Evolutionary conservation across 2,329 filamentous ascomycete genomes (phyloP), one percentile per base, ranked within the genome.

Genomic region (Shiraia sp.): DNA sequence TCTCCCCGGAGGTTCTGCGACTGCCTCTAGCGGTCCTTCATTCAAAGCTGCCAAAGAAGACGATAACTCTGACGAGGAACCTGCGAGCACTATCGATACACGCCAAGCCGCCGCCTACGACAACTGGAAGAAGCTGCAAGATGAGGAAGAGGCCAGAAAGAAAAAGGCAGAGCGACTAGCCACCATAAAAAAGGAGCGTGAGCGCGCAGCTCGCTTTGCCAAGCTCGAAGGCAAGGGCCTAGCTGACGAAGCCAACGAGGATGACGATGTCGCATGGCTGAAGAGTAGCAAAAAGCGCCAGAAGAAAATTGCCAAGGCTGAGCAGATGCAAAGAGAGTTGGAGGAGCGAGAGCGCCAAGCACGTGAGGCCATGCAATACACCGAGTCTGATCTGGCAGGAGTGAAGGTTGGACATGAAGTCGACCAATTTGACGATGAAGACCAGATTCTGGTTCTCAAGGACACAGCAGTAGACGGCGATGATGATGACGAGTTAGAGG

Each of bases 371-470:
- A 48, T 61, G 45, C 84, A 92, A 59, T 95, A 96, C 68, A 91
- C 88, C 1, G 82, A 89, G 3, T 86, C 87, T 47, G 91, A 97
- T 64, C 76, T 97, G 34, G 87, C 90, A 0, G 93, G 92, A 26
- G 85, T 99, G 57, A 93, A 89, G 66, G 92, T 99, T 37, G 91
- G 85, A 4, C 93, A 99, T 66, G 90, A 96, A 65, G 72, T 91
- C 44, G 82, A 81, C 4, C 81, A 88, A 15, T 92, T 99, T 49
- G 83, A 88, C 16, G 89, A 90, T 13, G 77, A 88, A 45, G 91
- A 96, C 45, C 90, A 97, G 64, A 83, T 99, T 23, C 76, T 99
- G 38, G 96, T 92, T 0, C 79, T 99, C n/a, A 96, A 96, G 64
- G 93, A 99, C 70, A 82, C 87, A 1, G 89, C 88, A 1, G 89